phyloP scores from a whole-genome alignment of 169 alveolate species.

The Plasmodium falciparum region DNA sequence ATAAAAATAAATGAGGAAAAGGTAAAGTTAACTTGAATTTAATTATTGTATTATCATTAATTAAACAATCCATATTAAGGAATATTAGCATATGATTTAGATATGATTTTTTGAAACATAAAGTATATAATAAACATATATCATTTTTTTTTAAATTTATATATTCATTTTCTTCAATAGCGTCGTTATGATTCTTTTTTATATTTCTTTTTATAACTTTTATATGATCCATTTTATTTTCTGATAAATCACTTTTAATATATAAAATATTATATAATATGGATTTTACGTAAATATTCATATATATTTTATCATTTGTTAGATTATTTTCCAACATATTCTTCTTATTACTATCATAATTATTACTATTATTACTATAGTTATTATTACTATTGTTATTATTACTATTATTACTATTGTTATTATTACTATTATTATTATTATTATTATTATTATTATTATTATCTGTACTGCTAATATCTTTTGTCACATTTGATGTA shows the following conservation, averaged over 20 bases:
- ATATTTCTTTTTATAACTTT: constrained; percentile 42
- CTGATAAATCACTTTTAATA: constrained; percentile 42
- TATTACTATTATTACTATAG: not conserved
- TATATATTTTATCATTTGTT: constrained; percentile 27
- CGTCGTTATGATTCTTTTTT: constrained; percentile 48
- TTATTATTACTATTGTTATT: not conserved
- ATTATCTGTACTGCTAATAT: not conserved
- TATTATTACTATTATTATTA: not conserved
- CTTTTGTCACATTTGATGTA: not conserved
- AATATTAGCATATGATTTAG: constrained; percentile 31
- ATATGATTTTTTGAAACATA: constrained; percentile 24
- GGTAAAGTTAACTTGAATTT: constrained; percentile 63
- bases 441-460: not conserved
- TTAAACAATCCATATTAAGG: constrained; percentile 57
- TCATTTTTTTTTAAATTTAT: constrained; percentile 66
- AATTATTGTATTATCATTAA: constrained; percentile 52
- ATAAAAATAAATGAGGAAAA: constrained; percentile 24
- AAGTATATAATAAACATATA: constrained; percentile 55
- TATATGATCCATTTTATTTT: constrained; percentile 60
- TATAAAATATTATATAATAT: constrained; percentile 50
- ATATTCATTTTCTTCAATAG: constrained; percentile 60
- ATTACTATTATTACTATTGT: not conserved
- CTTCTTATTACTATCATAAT: not conserved
- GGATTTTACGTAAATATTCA: constrained; percentile 62
- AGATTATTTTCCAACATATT: not conserved